Evolutionary conservation across 805 yeast species (phyloP).

Genomic region (Komagataella pastoris): DNA sequence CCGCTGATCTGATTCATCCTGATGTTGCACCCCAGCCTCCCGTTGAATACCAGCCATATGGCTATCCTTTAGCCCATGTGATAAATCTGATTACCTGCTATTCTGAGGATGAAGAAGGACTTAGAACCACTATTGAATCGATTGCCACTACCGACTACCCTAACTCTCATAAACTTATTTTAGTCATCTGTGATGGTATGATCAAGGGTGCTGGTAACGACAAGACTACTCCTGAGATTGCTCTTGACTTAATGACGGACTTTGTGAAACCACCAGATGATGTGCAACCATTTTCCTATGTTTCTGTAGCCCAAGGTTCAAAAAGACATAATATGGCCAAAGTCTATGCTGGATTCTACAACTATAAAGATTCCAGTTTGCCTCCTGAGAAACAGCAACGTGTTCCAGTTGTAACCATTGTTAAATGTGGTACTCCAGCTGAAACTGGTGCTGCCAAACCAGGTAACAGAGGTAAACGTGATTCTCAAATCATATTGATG

Average conservation of each 20-base stretch:
- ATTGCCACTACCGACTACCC: constrained; percentile 93
- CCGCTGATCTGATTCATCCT: constrained; percentile 51
- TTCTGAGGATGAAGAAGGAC: constrained; percentile 80
- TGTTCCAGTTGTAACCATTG: constrained; percentile 67
- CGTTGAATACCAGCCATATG: constrained; percentile 74
- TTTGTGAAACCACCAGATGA: constrained; percentile 59
- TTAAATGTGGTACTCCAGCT: constrained; percentile 79
- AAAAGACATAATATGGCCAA: constrained; percentile 98
- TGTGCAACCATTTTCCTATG: constrained; percentile 75
- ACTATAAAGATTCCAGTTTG: constrained; percentile 64
- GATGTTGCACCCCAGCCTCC: constrained; percentile 90
- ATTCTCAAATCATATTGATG: constrained; percentile 85
- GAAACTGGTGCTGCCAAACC: constrained; percentile 65
- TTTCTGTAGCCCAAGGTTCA: constrained; percentile 88
- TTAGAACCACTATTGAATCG: constrained; percentile 84
- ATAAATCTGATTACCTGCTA: constrained; percentile 83
- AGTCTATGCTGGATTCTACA: constrained; percentile 88
- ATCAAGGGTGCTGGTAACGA: constrained; percentile 93
- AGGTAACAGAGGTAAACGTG: constrained; percentile 95
- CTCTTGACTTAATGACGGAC: constrained; percentile 75
- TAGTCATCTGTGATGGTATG: constrained; percentile 86
- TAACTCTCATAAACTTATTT: constrained; percentile 79
- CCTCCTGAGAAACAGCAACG: constrained; percentile 75
- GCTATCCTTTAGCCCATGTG: constrained; percentile 63
- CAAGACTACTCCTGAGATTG: constrained; percentile 79